These are phyloP conservation scores for Schizochytrium sp. DNA, from an alignment of 108 stramenopile genomes.

Conservation along the genomic window DNA sequence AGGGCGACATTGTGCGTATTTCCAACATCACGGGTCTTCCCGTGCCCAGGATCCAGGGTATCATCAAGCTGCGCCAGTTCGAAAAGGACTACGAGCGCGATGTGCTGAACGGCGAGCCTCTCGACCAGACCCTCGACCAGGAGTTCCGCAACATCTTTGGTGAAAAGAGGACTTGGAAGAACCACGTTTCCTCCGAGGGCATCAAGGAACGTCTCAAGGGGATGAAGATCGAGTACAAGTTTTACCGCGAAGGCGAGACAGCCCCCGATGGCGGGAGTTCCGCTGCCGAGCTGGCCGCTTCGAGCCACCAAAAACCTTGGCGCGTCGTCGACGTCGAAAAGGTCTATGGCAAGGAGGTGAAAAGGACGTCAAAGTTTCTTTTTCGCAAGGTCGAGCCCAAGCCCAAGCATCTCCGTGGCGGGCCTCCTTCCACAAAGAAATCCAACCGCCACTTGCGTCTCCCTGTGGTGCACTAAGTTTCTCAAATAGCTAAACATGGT, in stretches of 20 bases:
- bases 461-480: not conserved
- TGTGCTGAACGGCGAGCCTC: not conserved
- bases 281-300: not conserved
- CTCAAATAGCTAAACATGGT: too few species aligned
- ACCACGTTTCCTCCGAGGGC: not conserved
- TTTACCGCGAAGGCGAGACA: not conserved
- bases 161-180: not conserved
- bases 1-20: not conserved
- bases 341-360: not conserved
- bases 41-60: not conserved
- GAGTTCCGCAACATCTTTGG: not conserved
- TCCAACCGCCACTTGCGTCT: not conserved
- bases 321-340: not conserved
- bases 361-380: not conserved
- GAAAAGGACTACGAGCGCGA: slow-evolving; percentile 4
- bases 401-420: not conserved
- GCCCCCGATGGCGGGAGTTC: not conserved
- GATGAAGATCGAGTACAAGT: not conserved
- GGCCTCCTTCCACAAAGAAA: not conserved
- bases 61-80: not conserved
- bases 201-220: not conserved
- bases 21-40: not conserved
- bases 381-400: not conserved
- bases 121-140: slow-evolving; percentile 3
- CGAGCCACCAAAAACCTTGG: not conserved